These are phyloP conservation scores for Raphanus raphanistrum DNA, from an alignment of 345 rosid genomes.

Conservation along the genomic window DNA sequence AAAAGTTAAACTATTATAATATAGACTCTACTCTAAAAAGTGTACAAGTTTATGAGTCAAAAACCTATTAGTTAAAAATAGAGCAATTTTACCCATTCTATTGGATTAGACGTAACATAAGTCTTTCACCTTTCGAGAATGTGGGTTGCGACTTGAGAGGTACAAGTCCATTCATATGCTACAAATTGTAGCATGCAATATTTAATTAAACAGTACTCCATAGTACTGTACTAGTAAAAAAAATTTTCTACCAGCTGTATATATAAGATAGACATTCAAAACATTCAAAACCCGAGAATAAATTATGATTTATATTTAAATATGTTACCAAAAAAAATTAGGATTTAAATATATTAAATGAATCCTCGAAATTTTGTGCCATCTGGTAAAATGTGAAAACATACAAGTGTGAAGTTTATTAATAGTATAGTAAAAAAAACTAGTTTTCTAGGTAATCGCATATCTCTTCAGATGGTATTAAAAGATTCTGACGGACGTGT, in stretches of 20 bases:
- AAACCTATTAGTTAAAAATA: neutral
- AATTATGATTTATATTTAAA: neutral
- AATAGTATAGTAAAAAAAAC: neutral
- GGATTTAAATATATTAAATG: neutral
- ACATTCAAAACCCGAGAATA: neutral
- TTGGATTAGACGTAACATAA: conserved; percentile 24
- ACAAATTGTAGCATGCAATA: neutral
- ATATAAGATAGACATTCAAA: neutral
- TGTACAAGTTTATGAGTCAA: neutral
- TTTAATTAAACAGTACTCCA: too few relatives aligned
- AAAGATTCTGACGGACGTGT: neutral
- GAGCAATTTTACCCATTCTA: neutral
- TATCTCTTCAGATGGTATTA: neutral
- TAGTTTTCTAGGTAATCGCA: neutral
- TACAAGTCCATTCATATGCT: neutral
- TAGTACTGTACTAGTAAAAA: too few relatives aligned
- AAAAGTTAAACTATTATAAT: neutral
- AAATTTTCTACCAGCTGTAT: neutral
- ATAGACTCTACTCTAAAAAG: neutral
- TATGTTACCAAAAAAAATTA: neutral
- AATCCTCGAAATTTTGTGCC: neutral
- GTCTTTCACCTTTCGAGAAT: neutral
- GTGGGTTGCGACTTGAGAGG: neutral
- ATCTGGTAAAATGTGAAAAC: neutral
- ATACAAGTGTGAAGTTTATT: neutral